These are phyloP conservation scores for Sequoia sempervirens DNA, from an alignment of 75 land plant species.

Conservation along the genomic window DNA sequence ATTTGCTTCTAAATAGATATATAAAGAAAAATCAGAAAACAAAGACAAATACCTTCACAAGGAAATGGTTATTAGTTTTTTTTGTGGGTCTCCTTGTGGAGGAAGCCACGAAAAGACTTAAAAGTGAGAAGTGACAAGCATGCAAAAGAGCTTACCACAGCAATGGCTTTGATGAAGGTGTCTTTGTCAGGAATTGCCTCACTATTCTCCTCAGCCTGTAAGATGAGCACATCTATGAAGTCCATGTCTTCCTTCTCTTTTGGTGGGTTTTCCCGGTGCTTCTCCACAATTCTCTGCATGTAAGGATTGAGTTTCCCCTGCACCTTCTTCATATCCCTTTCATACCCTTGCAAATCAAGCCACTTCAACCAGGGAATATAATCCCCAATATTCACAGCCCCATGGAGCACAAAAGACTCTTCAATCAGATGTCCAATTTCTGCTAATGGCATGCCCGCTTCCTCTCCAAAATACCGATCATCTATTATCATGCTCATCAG, in stretches of 20 bases:
- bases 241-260: background rate
- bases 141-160: background rate
- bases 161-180: background rate
- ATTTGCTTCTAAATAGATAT: too few species aligned
- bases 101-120: too few species aligned
- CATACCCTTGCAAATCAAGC: conserved; percentile 37
- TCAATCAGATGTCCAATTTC: conserved; percentile 18
- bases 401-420: conserved; percentile 12
- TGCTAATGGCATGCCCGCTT: background rate
- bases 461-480: conserved; percentile 16
- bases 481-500: conserved; percentile 19
- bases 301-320: conserved; percentile 8
- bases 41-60: too few species aligned
- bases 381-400: conserved; percentile 25
- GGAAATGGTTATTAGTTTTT: too few species aligned
- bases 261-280: conserved; percentile 8
- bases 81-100: background rate
- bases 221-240: background rate
- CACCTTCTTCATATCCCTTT: conserved; percentile 9
- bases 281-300: conserved; percentile 22
- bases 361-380: conserved; percentile 28
- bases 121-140: background rate
- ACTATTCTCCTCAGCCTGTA: background rate
- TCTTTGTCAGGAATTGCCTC: background rate
- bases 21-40: too few species aligned